Evolutionary conservation across 2,329 filamentous ascomycete genomes (phyloP).

Genomic region (Eurotiales sp.): DNA sequence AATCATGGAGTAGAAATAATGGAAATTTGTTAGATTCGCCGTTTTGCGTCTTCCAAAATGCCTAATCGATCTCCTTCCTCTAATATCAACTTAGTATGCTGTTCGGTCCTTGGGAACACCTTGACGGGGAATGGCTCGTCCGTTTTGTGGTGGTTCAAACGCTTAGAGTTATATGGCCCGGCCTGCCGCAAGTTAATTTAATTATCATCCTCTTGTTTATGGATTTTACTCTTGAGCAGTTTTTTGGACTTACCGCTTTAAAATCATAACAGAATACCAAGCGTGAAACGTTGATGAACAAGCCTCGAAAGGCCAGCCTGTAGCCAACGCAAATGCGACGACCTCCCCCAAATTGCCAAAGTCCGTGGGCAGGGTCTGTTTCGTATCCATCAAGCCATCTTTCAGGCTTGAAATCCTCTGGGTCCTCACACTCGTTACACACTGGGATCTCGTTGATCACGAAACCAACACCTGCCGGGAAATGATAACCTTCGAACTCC

Average conservation of each 20-base stretch:
- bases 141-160: conserved; percentile 21
- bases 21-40: no score
- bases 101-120: background rate
- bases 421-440: conserved; percentile 26
- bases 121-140: conserved; percentile 27
- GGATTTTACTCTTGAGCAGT: background rate
- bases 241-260: background rate
- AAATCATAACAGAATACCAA: conserved; percentile 28
- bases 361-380: conserved; percentile 25
- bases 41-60: background rate
- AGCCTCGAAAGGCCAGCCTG: conserved; percentile 25
- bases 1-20: no score
- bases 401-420: conserved; percentile 31
- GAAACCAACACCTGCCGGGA: conserved; percentile 29
- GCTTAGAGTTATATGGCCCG: conserved; percentile 17
- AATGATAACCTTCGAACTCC: conserved; percentile 26
- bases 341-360: conserved; percentile 35
- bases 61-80: background rate
- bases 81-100: background rate
- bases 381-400: conserved; percentile 36
- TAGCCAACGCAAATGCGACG: conserved; percentile 35
- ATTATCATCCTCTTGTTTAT: no score
- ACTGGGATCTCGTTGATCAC: conserved; percentile 32
- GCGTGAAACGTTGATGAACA: conserved; percentile 31
- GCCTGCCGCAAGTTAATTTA: conserved; percentile 13